phyloP scores from a whole-genome alignment of 768 basidiomycete genomes.

The Rhodotorula kratochvilovae region DNA sequence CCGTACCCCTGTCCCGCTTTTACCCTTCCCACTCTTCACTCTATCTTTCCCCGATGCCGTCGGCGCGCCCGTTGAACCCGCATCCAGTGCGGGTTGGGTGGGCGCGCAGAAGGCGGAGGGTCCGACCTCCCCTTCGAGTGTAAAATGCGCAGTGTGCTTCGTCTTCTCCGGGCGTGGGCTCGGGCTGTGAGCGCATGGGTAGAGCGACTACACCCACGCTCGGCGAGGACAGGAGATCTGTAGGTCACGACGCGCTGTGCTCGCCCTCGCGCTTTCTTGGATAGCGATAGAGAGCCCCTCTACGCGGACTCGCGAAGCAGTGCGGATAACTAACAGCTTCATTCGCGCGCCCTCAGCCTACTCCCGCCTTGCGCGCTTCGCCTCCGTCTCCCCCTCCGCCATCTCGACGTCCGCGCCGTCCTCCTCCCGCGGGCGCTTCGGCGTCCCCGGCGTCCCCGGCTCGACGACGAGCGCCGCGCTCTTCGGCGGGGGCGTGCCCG shows the following conservation, averaged over 20 bases:
- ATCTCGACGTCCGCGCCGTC: constrained; percentile 3
- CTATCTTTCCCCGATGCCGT: neutral
- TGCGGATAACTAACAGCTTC: no score
- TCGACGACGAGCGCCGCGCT: neutral
- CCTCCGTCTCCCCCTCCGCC: constrained; percentile 1
- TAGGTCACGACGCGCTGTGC: no score
- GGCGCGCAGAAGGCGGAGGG: no score
- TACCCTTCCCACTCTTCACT: neutral
- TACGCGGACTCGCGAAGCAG: no score
- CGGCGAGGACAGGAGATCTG: no score
- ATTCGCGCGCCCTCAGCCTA: neutral
- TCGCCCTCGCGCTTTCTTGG: no score
- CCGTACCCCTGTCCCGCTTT: neutral
- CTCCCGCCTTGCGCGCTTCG: neutral
- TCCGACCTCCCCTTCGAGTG: neutral
- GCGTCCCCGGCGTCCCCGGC: constrained; percentile 19
- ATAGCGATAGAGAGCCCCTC: no score
- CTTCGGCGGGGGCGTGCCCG: constrained; percentile 1
- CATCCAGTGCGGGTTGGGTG: no score
- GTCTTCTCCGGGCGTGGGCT: no score
- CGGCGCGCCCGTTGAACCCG: no score
- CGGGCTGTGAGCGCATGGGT: no score
- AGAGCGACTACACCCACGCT: no score
- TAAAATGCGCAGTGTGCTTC: neutral
- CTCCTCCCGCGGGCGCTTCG: constrained; percentile 22